These are phyloP conservation scores for Leucoagaricus sp. DNA, from an alignment of 1,284 basidiomycete species.

Conservation along the genomic window DNA sequence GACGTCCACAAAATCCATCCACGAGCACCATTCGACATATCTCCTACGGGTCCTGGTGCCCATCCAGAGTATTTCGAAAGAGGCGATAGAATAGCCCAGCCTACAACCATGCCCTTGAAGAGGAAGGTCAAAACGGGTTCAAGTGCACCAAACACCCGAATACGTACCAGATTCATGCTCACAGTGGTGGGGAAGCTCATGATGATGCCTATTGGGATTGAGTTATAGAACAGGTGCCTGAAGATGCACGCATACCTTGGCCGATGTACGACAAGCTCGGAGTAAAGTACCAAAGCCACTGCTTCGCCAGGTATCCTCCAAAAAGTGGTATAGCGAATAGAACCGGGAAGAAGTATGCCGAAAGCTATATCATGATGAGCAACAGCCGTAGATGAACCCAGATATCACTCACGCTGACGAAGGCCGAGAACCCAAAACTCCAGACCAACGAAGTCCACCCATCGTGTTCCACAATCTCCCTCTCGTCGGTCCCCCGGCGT, in stretches of 20 bases:
- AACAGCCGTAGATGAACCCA: background rate
- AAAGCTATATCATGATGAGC: constrained; percentile 50
- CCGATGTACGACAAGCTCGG: constrained; percentile 91
- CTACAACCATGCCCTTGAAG: constrained; percentile 85
- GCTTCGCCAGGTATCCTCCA: constrained; percentile 80
- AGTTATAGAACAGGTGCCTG: constrained; percentile 6
- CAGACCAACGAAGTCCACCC: constrained; percentile 75
- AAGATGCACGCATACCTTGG: constrained; percentile 55
- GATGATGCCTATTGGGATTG: constrained; percentile 72
- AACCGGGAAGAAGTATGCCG: constrained; percentile 86
- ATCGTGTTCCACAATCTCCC: constrained; percentile 51
- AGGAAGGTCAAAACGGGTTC: constrained; percentile 10
- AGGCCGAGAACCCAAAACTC: constrained; percentile 74
- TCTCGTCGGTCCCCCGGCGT: constrained; percentile 32
- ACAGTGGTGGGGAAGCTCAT: constrained; percentile 96
- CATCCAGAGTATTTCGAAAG: constrained; percentile 81
- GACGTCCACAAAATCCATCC: constrained; percentile 97
- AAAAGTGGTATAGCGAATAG: constrained; percentile 92
- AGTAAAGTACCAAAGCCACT: constrained; percentile 96
- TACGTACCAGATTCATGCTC: constrained; percentile 84
- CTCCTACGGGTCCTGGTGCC: constrained; percentile 88
- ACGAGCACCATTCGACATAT: constrained; percentile 82
- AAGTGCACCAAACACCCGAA: background rate
- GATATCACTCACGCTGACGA: constrained; percentile 61
- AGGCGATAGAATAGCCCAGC: constrained; percentile 92